Percentiles rank a stretch among this genome's conserved stretches.
Conservation (phyloP, 208 protist species). For the Leptomonas pyrrhocoris region DNA sequence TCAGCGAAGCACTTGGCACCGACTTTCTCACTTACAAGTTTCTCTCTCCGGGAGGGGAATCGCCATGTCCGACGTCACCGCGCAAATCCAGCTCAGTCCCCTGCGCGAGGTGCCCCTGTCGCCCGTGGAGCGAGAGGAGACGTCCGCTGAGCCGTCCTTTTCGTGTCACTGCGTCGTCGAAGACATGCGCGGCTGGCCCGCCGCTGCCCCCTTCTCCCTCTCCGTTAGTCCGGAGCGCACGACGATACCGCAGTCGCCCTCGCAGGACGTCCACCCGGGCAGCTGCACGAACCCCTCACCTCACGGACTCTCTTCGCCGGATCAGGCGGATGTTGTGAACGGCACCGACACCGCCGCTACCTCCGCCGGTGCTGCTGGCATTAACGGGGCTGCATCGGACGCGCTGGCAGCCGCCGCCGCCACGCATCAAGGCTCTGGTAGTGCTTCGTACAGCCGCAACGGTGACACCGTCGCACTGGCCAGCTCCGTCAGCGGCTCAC, state of each 20-base stretch:
- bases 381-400: not conserved
- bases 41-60: too few relatives aligned
- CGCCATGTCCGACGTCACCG: not conserved
- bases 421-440: slow-evolving; percentile 1
- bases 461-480: not conserved
- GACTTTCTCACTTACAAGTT: too few relatives aligned
- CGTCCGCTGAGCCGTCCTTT: not conserved
- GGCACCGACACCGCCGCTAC: not conserved
- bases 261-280: not conserved
- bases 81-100: not conserved
- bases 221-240: slow-evolving; percentile 3
- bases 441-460: slow-evolving; percentile 15
- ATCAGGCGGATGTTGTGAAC: not conserved
- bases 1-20: too few relatives aligned
- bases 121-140: not conserved
- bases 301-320: not conserved
- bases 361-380: not conserved
- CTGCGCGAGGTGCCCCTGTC: not conserved
- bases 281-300: not conserved
- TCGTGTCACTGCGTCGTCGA: slow-evolving; percentile 17
- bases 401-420: too few relatives aligned
- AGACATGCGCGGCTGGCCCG: slow-evolving; percentile 13
- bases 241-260: not conserved
- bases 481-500: not conserved
- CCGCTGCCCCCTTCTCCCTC: slow-evolving; percentile 1